These are phyloP conservation scores for Oligophagozyma castellii DNA, from an alignment of 1,139 yeast genomes.

Conservation along the genomic window DNA sequence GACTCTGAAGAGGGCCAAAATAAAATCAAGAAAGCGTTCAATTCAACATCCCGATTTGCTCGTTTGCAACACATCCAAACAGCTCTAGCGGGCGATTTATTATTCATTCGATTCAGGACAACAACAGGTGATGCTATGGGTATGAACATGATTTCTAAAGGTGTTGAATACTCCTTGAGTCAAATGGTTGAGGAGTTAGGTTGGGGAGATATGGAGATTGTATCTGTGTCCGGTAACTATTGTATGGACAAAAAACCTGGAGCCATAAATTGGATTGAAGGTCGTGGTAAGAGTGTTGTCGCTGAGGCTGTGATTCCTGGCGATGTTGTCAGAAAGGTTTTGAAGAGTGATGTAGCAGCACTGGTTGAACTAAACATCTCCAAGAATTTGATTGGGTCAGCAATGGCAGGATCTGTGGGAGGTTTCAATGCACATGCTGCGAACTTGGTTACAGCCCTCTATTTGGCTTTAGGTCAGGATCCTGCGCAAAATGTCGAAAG, in stretches of 20 bases:
- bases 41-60: constrained; percentile 95
- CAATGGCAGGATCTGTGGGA: constrained; percentile 97
- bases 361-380: constrained; percentile 77
- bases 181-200: constrained; percentile 83
- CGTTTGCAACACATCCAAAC: constrained; percentile 83
- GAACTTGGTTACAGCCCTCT: constrained; percentile 86
- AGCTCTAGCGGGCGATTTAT: constrained; percentile 86
- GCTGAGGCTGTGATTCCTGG: constrained; percentile 93
- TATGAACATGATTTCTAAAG: constrained; percentile 98
- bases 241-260: constrained; percentile 97
- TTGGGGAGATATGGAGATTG: constrained; percentile 83
- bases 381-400: constrained; percentile 89
- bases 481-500: constrained; percentile 98
- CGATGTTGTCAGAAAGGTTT: constrained; percentile 62
- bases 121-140: constrained; percentile 99
- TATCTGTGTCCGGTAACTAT: constrained; percentile 92
- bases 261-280: constrained; percentile 98
- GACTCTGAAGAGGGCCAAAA: constrained; percentile 91
- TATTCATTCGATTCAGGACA: constrained; percentile 85
- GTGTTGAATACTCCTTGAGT: constrained; percentile 78
- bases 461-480: constrained; percentile 93
- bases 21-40: constrained; percentile 74
- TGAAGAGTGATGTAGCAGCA: constrained; percentile 87
- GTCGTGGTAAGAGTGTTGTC: constrained; percentile 95
- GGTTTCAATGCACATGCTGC: constrained; percentile 99